Evolutionary conservation across 352 stramenopile genomes (phyloP).

Genomic region (Phytophthora pluvialis): DNA sequence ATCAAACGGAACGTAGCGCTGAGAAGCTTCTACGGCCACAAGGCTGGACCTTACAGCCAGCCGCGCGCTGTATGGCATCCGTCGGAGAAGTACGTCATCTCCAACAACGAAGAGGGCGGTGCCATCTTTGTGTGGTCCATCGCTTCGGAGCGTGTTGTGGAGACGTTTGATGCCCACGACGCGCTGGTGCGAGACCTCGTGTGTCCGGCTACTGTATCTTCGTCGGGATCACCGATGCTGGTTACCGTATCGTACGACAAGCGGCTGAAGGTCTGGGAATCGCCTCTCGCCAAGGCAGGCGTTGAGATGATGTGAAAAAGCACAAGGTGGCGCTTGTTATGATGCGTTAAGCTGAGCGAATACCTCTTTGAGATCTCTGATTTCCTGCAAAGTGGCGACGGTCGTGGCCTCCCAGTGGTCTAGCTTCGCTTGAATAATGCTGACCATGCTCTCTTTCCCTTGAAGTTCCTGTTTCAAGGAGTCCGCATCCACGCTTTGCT

Average conservation of each 20-base stretch:
- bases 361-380: conserved; percentile 70
- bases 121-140: conserved; percentile 75
- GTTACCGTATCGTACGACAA: conserved; percentile 88
- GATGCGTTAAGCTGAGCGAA: conserved; percentile 53
- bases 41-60: conserved; percentile 84
- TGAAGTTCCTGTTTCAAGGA: conserved; percentile 45
- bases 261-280: conserved; percentile 69
- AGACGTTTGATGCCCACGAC: conserved; percentile 72
- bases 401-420: conserved; percentile 68
- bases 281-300: conserved; percentile 20
- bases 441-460: conserved; percentile 49
- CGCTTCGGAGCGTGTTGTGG: conserved; percentile 77
- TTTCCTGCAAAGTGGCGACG: conserved; percentile 72
- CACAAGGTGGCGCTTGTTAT: conserved; percentile 22
- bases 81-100: conserved; percentile 86
- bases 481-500: conserved; percentile 22
- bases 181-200: conserved; percentile 67
- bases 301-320: conserved; percentile 24
- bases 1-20: conserved; percentile 69
- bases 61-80: conserved; percentile 75
- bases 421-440: conserved; percentile 64
- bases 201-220: conserved; percentile 20
- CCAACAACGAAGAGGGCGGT: conserved; percentile 80
- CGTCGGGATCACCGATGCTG: conserved; percentile 36
- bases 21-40: conserved; percentile 86